Base-by-base conservation (phyloP, 768 basidiomycete species). In the Tylopilus plumbeoviolaceoides region DNA sequence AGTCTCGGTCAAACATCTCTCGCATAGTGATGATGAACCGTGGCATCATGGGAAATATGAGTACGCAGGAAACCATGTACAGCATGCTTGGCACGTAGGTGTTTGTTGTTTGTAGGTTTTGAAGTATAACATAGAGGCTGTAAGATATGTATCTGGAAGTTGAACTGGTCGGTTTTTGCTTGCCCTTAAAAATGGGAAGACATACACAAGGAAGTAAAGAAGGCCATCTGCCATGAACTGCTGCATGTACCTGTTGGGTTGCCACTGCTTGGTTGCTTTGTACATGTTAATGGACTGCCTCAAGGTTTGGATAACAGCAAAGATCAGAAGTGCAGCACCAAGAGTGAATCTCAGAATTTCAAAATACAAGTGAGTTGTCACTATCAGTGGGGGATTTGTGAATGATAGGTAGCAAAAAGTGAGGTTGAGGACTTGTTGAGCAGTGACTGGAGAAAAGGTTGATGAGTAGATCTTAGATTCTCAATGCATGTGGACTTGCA, bases 191-290 rank as follows among this genome's bases (percentile, higher is more conserved):
- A 17, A 12, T 33, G 15, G 25, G 28, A 18, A 33, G 35, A 48
- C 50, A n/a, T 52, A 49, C 57, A 57, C 14, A 8, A 52, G 1
- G 35, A 58, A 57, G 18, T 58, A 58, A 28, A 49, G 28, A 7
- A 49, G n/a, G 12, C 50, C 55, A 17, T 57, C 57, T 20, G 9
- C 23, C 17, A 23, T n/a, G 1, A 58, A 30, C 15, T 15, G 44
- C n/a, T 48, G 31, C 25, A 54, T 38, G 36, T 38, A 47, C 47
- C 25, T 25, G 47, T 47, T 47, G 5, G 47, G 47, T 28, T 47
- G 47, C 47, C 47, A 47, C 9, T 18, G 47, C 3, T 47, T 38
- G 35, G 47, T 27, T 7, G 47, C 25, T 4, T 11, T 47, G 36
- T 47, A 47, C 47, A 47, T 47, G 2, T 38, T n/a, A 18, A 47